Conservation (phyloP, 2,329 filamentous ascomycete genomes). For the Nakataea oryzae region DNA sequence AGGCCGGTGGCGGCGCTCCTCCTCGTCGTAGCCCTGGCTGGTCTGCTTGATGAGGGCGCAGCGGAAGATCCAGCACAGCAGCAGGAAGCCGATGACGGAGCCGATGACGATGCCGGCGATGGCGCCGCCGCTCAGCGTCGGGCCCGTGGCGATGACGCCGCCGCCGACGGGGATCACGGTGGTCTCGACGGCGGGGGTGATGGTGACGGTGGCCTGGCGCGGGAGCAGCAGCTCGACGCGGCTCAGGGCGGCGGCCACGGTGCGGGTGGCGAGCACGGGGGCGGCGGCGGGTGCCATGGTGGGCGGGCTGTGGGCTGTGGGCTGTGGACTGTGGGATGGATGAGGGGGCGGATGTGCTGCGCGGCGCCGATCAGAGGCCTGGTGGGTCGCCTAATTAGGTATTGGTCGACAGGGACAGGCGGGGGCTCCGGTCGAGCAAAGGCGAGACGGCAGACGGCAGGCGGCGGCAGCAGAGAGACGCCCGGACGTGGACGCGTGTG, state of each 20-base stretch:
- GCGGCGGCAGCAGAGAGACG: neutral
- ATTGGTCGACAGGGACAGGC: no score
- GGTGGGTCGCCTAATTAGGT: no score
- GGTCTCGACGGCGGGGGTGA: slow-evolving; percentile 3
- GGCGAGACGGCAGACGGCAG: neutral
- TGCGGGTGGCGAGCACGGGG: neutral
- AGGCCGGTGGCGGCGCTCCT: neutral
- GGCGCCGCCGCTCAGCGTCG: slow-evolving; percentile 31
- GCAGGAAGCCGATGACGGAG: slow-evolving; percentile 31
- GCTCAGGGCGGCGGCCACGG: neutral
- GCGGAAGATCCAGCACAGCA: slow-evolving; percentile 22
- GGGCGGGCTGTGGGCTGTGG: neutral
- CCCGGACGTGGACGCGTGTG: neutral
- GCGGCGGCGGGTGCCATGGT: neutral
- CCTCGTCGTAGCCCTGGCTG: neutral
- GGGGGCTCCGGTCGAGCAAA: neutral
- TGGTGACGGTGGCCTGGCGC: slow-evolving; percentile 14
- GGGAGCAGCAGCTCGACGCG: neutral
- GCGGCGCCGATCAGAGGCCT: neutral
- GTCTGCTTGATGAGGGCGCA: neutral
- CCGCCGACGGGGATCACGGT: no score
- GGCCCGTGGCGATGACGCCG: slow-evolving; percentile 1
- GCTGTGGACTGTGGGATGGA: neutral
- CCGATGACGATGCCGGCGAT: slow-evolving; percentile 42
- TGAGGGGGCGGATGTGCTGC: no score